Base-by-base conservation (phyloP, 2,329 filamentous ascomycete genomes). In the Epichloe coenophiala region DNA sequence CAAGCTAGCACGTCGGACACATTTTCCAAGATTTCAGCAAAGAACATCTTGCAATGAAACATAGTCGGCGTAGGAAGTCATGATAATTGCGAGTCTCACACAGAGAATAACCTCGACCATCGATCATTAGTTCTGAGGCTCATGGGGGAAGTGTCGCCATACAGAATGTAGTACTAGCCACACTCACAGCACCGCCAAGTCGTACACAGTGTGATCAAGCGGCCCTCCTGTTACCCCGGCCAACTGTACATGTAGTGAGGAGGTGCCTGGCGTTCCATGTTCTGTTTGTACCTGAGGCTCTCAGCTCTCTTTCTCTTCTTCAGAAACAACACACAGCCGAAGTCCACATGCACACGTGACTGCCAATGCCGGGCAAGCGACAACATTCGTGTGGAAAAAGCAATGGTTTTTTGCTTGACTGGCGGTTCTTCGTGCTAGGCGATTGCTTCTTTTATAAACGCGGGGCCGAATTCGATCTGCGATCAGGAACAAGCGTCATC, bases 271-370 rank as follows among this genome's bases (percentile, higher is more conserved):
- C 44, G 12, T 12, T 5, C 9, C 33, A 45, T n/a, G 13, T 23
- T 23, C 12, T 27, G 35, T 46, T 46, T 21, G 35, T 38, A 46
- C 45, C 45, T 46, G 35, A 46, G 45, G 45, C 45, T 59, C 50
- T 31, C 1, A 2, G 9, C 9, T 2, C 8, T 31, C 27, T 31
- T 31, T 3, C 27, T 31, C 27, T 9, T 27, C 6, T 27, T 8
- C 23, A 27, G 6, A 27, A 27, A 27, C 23, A 27, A 7, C 23
- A 27, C 23, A 27, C 23, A 27, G 23, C 23, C 6, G 23, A 2
- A 27, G 23, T 8, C 23, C 23, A 27, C 23, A 27, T 27, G 7
- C 23, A 27, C 6, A 27, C 23, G 8, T 8, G 7, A 27, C 23
- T 27, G 23, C 23, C 23, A 27, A 27, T 27, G 23, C 23, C 7